Percentiles rank a stretch among this genome's conserved stretches.
Evolutionary conservation across 495 filamentous ascomycete genomes (phyloP).

Genomic region (Oidiodendron maius): DNA sequence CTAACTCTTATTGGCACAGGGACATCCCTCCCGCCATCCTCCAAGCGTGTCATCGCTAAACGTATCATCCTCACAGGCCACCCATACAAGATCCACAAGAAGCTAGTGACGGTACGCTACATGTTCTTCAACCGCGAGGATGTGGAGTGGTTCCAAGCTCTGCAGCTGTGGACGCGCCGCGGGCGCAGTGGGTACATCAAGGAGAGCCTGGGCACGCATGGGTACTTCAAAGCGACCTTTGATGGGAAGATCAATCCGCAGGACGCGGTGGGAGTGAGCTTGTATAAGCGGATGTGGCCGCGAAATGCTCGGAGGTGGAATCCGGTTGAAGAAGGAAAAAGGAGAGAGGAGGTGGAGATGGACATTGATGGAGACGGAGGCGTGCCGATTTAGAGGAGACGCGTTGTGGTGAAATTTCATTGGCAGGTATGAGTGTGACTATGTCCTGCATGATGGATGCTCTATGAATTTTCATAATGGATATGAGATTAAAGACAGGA

Average conservation of each 20-base stretch:
- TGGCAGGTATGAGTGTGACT: too few relatives aligned
- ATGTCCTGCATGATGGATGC: too few relatives aligned
- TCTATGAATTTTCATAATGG: too few relatives aligned
- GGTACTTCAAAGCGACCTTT: constrained; percentile 98
- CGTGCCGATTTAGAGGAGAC: too few relatives aligned
- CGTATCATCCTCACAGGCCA: constrained; percentile 92
- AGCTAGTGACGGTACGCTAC: constrained; percentile 91
- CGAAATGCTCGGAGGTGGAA: constrained; percentile 52
- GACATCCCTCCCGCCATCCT: constrained; percentile 74
- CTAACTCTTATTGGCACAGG: constrained; percentile 77
- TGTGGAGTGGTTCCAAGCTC: constrained; percentile 91
- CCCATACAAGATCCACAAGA: constrained; percentile 97
- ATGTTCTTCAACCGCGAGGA: constrained; percentile 99
- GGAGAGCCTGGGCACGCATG: constrained; percentile 91
- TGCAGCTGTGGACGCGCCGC: constrained; percentile 89
- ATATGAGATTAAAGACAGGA: too few relatives aligned
- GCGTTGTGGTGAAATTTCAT: too few relatives aligned
- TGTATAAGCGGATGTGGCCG: constrained; percentile 93
- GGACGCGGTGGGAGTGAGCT: constrained; percentile 83
- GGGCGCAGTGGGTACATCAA: constrained; percentile 86
- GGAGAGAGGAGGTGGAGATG: constrained; percentile 6
- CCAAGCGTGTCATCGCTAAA: constrained; percentile 80
- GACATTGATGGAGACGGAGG: constrained; percentile 7
- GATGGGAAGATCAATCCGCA: constrained; percentile 92
- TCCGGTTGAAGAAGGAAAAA: not conserved